These are phyloP conservation scores for Lasiodiplodia gonubiensis DNA, from an alignment of 2,329 filamentous ascomycete genomes.

Conservation along the genomic window DNA sequence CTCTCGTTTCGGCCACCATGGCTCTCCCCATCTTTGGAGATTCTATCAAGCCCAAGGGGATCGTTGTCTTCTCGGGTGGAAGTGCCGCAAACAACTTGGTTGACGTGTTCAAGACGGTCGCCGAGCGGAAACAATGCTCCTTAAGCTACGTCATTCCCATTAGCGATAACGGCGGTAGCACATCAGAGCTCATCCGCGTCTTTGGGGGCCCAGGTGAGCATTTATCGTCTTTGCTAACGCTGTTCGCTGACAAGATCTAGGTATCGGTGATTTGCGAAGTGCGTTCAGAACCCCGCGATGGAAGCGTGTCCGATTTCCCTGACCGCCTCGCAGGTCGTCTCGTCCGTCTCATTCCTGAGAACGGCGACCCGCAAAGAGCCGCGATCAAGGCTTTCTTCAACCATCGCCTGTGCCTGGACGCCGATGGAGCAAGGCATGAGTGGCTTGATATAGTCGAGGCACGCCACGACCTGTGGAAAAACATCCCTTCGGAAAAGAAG, in stretches of 20 bases:
- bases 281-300: constrained; percentile 39
- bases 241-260: constrained; percentile 37
- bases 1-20: constrained; percentile 6
- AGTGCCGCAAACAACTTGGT: constrained; percentile 95
- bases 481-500: constrained; percentile 57
- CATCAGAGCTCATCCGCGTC: constrained; percentile 89
- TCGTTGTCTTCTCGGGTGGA: constrained; percentile 89
- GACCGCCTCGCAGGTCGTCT: constrained; percentile 69
- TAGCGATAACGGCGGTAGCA: constrained; percentile 93
- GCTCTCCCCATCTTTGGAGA: constrained; percentile 30
- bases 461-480: constrained; percentile 74
- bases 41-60: constrained; percentile 53
- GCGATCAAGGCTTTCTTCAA: constrained; percentile 88
- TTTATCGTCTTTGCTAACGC: constrained; percentile 32
- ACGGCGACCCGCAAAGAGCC: constrained; percentile 60
- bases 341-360: constrained; percentile 82
- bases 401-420: constrained; percentile 73
- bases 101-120: constrained; percentile 76
- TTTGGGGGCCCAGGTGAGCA: constrained; percentile 85
- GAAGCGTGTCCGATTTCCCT: constrained; percentile 22
- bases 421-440: constrained; percentile 69
- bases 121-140: constrained; percentile 67
- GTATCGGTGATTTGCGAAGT: constrained; percentile 79
- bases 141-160: constrained; percentile 92
- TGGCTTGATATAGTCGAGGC: constrained; percentile 92